Conservation (phyloP, 2,329 filamentous ascomycete genomes). For the Aspergillus spinulosporus region DNA sequence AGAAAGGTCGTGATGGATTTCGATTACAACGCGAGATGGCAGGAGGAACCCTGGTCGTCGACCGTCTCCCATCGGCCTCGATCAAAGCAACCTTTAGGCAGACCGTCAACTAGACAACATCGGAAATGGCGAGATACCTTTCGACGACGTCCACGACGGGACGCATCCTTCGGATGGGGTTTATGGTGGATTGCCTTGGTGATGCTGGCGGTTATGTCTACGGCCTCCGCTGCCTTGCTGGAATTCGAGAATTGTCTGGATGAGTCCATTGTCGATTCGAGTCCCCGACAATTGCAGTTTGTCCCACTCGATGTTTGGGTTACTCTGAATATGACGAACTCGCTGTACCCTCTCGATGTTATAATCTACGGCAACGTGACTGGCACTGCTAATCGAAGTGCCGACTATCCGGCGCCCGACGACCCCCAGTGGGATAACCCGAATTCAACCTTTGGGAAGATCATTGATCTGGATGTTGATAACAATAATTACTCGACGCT, state of each 20-base stretch:
- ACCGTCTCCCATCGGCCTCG: conserved; percentile 14
- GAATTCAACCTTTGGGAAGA: conserved; percentile 71
- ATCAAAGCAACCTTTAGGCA: conserved; percentile 9
- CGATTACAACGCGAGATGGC: conserved; percentile 27
- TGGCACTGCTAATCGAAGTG: conserved; percentile 58
- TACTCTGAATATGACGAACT: conserved; percentile 63
- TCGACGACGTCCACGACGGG: conserved; percentile 22
- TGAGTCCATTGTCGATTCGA: conserved; percentile 58
- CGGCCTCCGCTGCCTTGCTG: conserved; percentile 65
- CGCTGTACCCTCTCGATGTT: conserved; percentile 67
- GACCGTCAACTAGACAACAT: conserved; percentile 15
- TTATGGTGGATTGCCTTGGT: conserved; percentile 21
- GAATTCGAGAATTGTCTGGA: conserved; percentile 79
- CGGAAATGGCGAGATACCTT: conserved; percentile 26
- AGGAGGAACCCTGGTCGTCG: conserved; percentile 17
- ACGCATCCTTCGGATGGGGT: conserved; percentile 15
- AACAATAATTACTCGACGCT: conserved; percentile 70
- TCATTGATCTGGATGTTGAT: conserved; percentile 61
- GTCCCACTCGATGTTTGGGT: conserved; percentile 73
- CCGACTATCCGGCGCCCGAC: conserved; percentile 60
- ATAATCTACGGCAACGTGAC: conserved; percentile 91
- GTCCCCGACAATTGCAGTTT: conserved; percentile 72
- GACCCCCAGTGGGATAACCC: conserved; percentile 64
- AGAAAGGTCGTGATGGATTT: conserved; percentile 34
- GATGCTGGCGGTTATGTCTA: conserved; percentile 32